phyloP scores from a whole-genome alignment of 2,329 filamentous ascomycete species.

The Penicillium italicum region DNA sequence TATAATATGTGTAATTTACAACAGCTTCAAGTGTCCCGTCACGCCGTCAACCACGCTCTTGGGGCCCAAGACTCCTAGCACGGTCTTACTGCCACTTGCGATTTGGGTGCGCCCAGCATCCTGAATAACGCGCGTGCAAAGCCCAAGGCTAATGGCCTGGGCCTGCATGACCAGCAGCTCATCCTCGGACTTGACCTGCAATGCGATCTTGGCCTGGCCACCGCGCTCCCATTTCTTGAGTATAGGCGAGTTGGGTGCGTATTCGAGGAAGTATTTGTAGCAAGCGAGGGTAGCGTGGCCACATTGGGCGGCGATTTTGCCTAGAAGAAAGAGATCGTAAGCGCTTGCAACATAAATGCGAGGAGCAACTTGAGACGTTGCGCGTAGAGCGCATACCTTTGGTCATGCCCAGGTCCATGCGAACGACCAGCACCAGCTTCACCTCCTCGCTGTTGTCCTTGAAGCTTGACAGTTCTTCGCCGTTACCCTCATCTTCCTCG shows the following conservation, averaged over 20 bases:
- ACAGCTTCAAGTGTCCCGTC: conserved; percentile 77
- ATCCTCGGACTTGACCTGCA: conserved; percentile 84
- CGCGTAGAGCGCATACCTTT: conserved; percentile 62
- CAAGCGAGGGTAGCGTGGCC: conserved; percentile 95
- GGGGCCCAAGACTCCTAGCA: conserved; percentile 78
- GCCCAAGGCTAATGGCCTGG: conserved; percentile 74
- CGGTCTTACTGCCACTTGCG: conserved; percentile 84
- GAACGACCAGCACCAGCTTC: conserved; percentile 87
- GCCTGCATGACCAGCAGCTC: conserved; percentile 72
- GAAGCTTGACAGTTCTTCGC: conserved; percentile 46
- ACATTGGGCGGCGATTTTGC: conserved; percentile 95
- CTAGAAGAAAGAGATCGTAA: conserved; percentile 45
- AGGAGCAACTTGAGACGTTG: not conserved
- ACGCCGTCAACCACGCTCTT: conserved; percentile 83
- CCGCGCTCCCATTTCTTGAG: conserved; percentile 79
- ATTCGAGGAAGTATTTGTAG: conserved; percentile 74
- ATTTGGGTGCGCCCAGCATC: conserved; percentile 98
- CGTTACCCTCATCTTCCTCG: conserved; percentile 63
- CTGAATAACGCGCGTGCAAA: conserved; percentile 85
- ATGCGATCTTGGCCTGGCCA: conserved; percentile 89
- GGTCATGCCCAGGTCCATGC: conserved; percentile 94
- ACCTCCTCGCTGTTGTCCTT: conserved; percentile 70
- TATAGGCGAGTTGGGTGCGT: conserved; percentile 55
- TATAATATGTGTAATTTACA: conserved; percentile 50
- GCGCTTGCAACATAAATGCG: not conserved